Conservation (phyloP, 805 yeast species). For the Starmera pachycereana region DNA sequence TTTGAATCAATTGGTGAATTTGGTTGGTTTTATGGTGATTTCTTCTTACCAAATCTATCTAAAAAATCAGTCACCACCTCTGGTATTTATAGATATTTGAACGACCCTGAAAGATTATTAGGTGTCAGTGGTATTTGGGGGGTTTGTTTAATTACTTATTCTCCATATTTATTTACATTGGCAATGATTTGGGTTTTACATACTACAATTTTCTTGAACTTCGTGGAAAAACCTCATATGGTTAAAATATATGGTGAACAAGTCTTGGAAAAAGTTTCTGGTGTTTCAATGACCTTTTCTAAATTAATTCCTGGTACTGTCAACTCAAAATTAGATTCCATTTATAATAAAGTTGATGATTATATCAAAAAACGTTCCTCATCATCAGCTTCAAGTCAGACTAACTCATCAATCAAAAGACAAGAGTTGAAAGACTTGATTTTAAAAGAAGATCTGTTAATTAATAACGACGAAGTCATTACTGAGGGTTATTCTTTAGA, state of each 20-base stretch:
- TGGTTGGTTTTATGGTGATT: constrained; percentile 90
- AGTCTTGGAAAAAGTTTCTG: constrained; percentile 43
- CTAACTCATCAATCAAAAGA: constrained; percentile 1
- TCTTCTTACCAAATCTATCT: constrained; percentile 50
- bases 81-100: constrained; percentile 73
- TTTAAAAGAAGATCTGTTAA: constrained; percentile 18
- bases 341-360: constrained; percentile 26
- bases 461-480: constrained; percentile 19
- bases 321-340: constrained; percentile 32
- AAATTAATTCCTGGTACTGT: constrained; percentile 26
- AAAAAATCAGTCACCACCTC: constrained; percentile 52
- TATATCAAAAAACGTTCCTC: constrained; percentile 17
- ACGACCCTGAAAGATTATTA: constrained; percentile 71
- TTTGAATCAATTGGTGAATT: constrained; percentile 65
- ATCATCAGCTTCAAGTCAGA: constrained; percentile 10
- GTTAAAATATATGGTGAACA: constrained; percentile 61
- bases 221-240: constrained; percentile 74
- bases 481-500: constrained; percentile 21
- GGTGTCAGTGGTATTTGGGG: constrained; percentile 82
- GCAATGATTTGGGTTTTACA: constrained; percentile 58
- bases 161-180: constrained; percentile 35
- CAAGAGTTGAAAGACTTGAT: constrained; percentile 18
- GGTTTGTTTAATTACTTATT: constrained; percentile 46
- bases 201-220: constrained; percentile 56
- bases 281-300: constrained; percentile 25